phyloP scores from a whole-genome alignment of 208 protist species.

The Herpetomonas samuelpessoai region DNA sequence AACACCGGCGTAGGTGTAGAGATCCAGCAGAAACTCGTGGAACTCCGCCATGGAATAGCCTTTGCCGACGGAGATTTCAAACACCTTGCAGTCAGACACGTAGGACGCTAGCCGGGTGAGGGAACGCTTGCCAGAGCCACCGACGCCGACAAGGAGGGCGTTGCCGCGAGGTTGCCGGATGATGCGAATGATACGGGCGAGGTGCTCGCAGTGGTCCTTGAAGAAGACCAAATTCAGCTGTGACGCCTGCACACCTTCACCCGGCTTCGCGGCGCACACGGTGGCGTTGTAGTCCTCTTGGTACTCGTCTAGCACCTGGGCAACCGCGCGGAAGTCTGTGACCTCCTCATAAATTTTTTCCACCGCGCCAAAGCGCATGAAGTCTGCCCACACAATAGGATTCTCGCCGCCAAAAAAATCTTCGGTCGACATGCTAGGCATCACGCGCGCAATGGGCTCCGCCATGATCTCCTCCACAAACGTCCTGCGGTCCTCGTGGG shows the following conservation, averaged over 20 bases:
- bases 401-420: slow-evolving; percentile 51
- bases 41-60: slow-evolving; percentile 93
- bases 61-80: slow-evolving; percentile 92
- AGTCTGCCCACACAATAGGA: slow-evolving; percentile 94
- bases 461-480: slow-evolving; percentile 93
- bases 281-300: slow-evolving; percentile 93
- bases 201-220: slow-evolving; percentile 95
- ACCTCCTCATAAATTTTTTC: slow-evolving; percentile 91
- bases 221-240: slow-evolving; percentile 92
- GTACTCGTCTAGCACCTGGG: slow-evolving; percentile 85
- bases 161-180: slow-evolving; percentile 97
- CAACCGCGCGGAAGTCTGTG: slow-evolving; percentile 63
- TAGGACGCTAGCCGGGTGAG: slow-evolving; percentile 93
- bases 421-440: slow-evolving; percentile 56
- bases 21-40: slow-evolving; percentile 90
- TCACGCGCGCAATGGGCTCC: slow-evolving; percentile 67
- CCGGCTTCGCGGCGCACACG: slow-evolving; percentile 21
- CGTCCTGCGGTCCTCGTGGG: slow-evolving; percentile 85
- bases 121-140: slow-evolving; percentile 96
- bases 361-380: slow-evolving; percentile 82
- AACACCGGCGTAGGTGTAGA: slow-evolving; percentile 90
- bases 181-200: slow-evolving; percentile 95
- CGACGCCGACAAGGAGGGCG: slow-evolving; percentile 96
- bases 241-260: slow-evolving; percentile 26
- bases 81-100: slow-evolving; percentile 89